Evolutionary conservation across 768 basidiomycete genomes (phyloP), one percentile per base, ranked within the genome.

Genomic region (Sistotremastrum niveocremeum): DNA sequence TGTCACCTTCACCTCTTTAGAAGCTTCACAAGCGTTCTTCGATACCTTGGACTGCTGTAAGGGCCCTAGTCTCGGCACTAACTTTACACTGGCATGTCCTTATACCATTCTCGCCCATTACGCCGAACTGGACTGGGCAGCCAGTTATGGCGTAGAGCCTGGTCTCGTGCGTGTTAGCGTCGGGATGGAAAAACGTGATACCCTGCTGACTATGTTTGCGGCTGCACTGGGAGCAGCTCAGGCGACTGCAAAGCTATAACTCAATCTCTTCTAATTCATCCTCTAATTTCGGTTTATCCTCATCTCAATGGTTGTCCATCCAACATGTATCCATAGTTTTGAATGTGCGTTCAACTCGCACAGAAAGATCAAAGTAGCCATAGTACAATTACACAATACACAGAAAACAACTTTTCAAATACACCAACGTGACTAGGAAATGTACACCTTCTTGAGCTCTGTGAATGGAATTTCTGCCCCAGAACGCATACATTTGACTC

Each of bases 61-160:
- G 60, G 94, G 94, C 3, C 94, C 94, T 0, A 81, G 80, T 56
- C 71, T 88, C 6, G 94, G 94, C 2, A 97, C 94, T 20, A 95
- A 89, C 70, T 97, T 97, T 61, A 97, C 94, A 2, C 72, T 98
- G 32, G 89, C 90, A 33, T 91, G 81, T 53, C 94, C 93, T 29
- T 98, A 88, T 59, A 86, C 88, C 7, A 79, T 98, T 48, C 69
- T 99, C 29, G 94, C 87, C 35, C 94, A 98, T 61, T 97, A 78
- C 53, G 58, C 65, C 1, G 94, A 99, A 62, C 65, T 94, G 51
- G 86, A 84, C 35, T 99, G 94, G 94, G 94, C 93, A 10, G 80
- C 75, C 42, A 65, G 70, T 50, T 94, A 76, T 62, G 91, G 87
- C 12, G 87, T 99, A 8, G 87, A 94, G 56, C 66, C 67, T 45